These are phyloP conservation scores for Podospora sp. DNA, from an alignment of 495 filamentous ascomycete species.

Conservation along the genomic window DNA sequence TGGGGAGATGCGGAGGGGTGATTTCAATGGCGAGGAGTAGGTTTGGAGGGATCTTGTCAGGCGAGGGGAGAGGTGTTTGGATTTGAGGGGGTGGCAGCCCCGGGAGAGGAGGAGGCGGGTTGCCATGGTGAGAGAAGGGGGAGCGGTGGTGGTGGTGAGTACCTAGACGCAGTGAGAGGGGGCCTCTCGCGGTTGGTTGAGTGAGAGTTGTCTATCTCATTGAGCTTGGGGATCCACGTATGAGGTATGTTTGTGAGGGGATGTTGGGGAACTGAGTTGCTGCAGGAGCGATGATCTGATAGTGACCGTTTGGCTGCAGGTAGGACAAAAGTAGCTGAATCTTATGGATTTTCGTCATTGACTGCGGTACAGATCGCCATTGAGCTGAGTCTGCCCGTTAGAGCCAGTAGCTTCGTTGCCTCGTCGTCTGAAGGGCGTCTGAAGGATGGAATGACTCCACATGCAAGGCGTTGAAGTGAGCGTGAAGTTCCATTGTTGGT, in stretches of 20 bases:
- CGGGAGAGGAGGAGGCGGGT: conserved; percentile 1
- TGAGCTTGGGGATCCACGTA: neutral
- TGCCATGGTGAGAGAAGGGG: neutral
- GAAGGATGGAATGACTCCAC: neutral
- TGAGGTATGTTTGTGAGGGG: neutral
- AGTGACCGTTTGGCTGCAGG: neutral
- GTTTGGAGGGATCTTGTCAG: conserved; percentile 7
- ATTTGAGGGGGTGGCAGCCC: conserved; percentile 2
- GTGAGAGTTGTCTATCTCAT: neutral
- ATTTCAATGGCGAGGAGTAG: conserved; percentile 24
- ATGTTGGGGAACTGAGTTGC: neutral
- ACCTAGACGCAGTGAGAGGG: too few relatives aligned
- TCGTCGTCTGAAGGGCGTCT: neutral
- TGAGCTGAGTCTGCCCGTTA: too few relatives aligned
- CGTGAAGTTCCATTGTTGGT: neutral
- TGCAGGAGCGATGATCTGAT: neutral
- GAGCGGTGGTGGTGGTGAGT: neutral
- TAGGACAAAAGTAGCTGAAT: neutral
- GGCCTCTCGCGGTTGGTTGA: neutral
- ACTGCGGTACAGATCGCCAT: neutral
- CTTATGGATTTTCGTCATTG: neutral
- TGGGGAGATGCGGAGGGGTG: conserved; percentile 73
- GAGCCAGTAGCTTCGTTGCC: neutral
- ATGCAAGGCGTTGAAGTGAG: neutral
- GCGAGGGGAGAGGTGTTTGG: conserved; percentile 2